Evolutionary conservation across 306 rosid genomes (phyloP).

Genomic region (Echinosophora koreensis): DNA sequence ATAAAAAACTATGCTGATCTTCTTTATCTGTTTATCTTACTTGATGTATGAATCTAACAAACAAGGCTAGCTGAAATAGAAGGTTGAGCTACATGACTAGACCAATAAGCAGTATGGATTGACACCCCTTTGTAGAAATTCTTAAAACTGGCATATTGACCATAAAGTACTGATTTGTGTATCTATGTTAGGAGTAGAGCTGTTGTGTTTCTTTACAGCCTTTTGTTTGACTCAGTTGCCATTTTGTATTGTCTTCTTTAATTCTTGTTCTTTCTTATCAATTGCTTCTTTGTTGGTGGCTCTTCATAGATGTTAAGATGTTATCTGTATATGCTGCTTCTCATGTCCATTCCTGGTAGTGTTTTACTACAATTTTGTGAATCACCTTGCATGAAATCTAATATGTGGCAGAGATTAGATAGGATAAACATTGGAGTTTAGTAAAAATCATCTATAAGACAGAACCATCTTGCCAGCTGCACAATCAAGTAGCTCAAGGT

Average conservation of each 20-base stretch:
- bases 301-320: neutral
- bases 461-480: neutral
- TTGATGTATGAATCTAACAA: neutral
- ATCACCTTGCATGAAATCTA: neutral
- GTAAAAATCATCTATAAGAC: neutral
- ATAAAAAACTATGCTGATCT: neutral
- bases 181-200: neutral
- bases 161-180: neutral
- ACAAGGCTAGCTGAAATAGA: conserved; percentile 8
- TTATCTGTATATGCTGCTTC: conserved; percentile 10
- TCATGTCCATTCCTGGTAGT: neutral
- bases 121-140: neutral
- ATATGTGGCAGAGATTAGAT: neutral
- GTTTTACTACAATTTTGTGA: conserved; percentile 24
- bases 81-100: conserved; percentile 7
- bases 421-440: neutral
- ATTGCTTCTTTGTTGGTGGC: neutral
- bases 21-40: conserved; percentile 19
- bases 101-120: neutral
- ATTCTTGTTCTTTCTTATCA: neutral
- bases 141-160: neutral
- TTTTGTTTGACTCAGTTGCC: neutral
- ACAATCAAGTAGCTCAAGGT: neutral
- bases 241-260: neutral
- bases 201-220: neutral